phyloP scores from a whole-genome alignment of 1,139 yeast species.

The Zhuliangozyma parablackwelliae region DNA sequence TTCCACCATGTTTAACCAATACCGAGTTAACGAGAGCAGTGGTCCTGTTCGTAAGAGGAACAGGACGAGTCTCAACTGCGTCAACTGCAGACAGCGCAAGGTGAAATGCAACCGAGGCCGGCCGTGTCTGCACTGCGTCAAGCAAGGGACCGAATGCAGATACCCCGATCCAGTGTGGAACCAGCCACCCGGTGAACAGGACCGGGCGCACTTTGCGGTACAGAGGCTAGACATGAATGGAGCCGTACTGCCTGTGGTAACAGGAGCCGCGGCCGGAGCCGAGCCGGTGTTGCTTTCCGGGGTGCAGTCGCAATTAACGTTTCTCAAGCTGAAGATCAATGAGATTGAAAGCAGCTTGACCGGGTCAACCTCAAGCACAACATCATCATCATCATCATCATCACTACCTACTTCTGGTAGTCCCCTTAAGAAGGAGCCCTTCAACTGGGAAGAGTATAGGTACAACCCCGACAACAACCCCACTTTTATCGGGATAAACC shows the following conservation, averaged over 20 bases:
- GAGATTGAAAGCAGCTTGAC: conserved; percentile 4
- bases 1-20: no score
- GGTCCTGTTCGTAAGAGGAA: no score
- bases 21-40: no score
- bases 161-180: conserved; percentile 23
- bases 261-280: not conserved
- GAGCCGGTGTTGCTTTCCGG: not conserved
- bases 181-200: conserved; percentile 3
- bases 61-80: conserved; percentile 35
- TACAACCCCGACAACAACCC: conserved; percentile 11
- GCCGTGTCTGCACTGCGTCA: conserved; percentile 31
- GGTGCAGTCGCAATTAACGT: conserved; percentile 1
- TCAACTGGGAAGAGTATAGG: conserved; percentile 6
- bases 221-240: no score
- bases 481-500: conserved; percentile 24
- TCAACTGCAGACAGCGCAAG: conserved; percentile 37
- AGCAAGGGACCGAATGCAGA: conserved; percentile 24
- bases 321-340: conserved; percentile 5
- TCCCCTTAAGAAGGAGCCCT: no score
- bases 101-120: conserved; percentile 30
- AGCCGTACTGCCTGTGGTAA: no score
- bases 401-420: not conserved
- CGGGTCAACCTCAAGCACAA: not conserved
- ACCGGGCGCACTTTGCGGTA: no score
- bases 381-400: not conserved